Evolutionary conservation across 768 basidiomycete genomes (phyloP), one percentile per base, ranked within the genome.

Genomic region (Podaxis rugospora): DNA sequence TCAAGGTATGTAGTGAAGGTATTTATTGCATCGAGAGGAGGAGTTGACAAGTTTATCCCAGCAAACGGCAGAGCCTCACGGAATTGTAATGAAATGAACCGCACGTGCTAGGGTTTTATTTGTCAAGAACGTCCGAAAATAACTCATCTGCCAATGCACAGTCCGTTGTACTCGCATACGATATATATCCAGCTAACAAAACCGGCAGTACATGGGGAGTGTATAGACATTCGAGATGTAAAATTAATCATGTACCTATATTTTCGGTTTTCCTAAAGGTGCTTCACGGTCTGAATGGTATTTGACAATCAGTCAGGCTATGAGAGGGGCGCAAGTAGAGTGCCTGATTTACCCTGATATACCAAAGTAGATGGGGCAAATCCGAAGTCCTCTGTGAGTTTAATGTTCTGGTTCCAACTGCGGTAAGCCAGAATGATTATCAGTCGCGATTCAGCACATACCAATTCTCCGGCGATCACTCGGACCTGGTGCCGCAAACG

Each of bases 281-380:
- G 79, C 83, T 35, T 85, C 82, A 58, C 82, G 76, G 65, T 76
- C 81, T 82, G 63, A 57, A 57, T 59, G 61, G 63, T 39, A 32
- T 62, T 59, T 50, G 25, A 27, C 47, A 25, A 65, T 59, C 57
- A 35, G 62, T 49, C 51, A 59, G 61, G 28, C 36, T 50, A n/a
- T 21, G 42, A 36, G 18, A 16, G 27, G 23, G 35, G 56, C 10
- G 46, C 36, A n/a, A 39, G 25, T 21, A 5, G 14, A 47, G 49
- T 10, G 18, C 56, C 62, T 42, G 62, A 61, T 67, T 68, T 79
- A 74, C 88, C 88, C 75, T 86, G 86, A 72, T 89, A 82, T 25
- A 91, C 83, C 21, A 93, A 72, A 7, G 92, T 93, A 6, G 92
- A 93, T 0, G 92, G 92, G 4, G 92, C 92, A 68, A 91, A 89